Conservation (phyloP, 2,329 filamentous ascomycete genomes). For the Xylaria arbuscula region DNA sequence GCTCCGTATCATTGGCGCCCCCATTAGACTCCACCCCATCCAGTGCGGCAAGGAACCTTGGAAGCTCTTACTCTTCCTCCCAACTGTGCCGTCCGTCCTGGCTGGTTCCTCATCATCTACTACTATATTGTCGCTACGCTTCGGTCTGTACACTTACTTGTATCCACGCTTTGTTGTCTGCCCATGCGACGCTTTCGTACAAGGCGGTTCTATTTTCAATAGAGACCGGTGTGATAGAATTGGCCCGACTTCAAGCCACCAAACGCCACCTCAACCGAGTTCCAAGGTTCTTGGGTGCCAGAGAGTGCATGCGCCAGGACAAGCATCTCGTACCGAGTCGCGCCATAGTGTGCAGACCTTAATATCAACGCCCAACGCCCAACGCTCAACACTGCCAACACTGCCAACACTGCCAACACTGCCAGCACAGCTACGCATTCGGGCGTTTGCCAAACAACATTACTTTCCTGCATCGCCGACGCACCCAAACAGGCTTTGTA, state of each 20-base stretch:
- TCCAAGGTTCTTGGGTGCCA: neutral
- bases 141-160: constrained; percentile 4
- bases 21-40: constrained; percentile 21
- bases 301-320: too few relatives aligned
- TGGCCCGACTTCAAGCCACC: constrained; percentile 18
- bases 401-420: constrained; percentile 3
- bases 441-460: constrained; percentile 23
- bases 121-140: neutral
- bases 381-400: neutral
- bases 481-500: constrained; percentile 24
- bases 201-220: constrained; percentile 21
- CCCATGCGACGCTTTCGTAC: constrained; percentile 12
- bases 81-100: constrained; percentile 14
- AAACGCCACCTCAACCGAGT: constrained; percentile 19
- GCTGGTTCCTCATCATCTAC: constrained; percentile 19
- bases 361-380: constrained; percentile 16
- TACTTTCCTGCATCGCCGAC: constrained; percentile 26
- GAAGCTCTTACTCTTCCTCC: constrained; percentile 28
- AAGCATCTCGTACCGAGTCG: constrained; percentile 12
- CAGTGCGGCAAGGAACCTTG: constrained; percentile 33
- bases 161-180: constrained; percentile 18
- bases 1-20: constrained; percentile 37
- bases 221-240: constrained; percentile 18
- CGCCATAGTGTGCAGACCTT: constrained; percentile 13
- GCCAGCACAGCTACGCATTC: constrained; percentile 5